Evolutionary conservation across 345 rosid species (phyloP).

Genomic region (Brassica incana): DNA sequence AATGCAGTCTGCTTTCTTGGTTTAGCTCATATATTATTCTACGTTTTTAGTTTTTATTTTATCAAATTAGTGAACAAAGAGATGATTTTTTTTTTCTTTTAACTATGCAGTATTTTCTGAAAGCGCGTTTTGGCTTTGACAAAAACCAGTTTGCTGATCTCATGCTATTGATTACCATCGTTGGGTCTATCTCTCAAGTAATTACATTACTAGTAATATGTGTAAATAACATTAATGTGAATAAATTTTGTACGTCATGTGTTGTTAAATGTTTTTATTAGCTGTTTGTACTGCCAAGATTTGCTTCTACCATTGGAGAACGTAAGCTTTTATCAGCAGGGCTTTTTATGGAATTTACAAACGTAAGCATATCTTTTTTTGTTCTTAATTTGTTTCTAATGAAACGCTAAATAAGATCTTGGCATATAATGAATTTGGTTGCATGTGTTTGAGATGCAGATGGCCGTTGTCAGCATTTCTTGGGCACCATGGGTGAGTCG

Average conservation of each 20-base stretch:
- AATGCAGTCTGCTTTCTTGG: slow-evolving; percentile 58
- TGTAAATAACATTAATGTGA: neutral
- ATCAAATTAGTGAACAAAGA: neutral
- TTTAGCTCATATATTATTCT: slow-evolving; percentile 24
- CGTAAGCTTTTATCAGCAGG: slow-evolving; percentile 71
- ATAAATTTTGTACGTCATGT: neutral
- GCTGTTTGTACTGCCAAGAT: slow-evolving; percentile 68
- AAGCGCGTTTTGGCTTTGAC: slow-evolving; percentile 87
- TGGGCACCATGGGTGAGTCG: slow-evolving; percentile 80
- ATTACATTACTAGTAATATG: neutral
- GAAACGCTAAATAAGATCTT: neutral
- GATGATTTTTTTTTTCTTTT: neutral
- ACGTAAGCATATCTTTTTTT: neutral
- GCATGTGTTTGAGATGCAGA: slow-evolving; percentile 49
- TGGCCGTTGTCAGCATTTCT: slow-evolving; percentile 61
- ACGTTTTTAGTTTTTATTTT: neutral
- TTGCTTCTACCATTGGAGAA: slow-evolving; percentile 61
- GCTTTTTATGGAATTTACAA: slow-evolving; percentile 56
- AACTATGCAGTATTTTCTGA: slow-evolving; percentile 68
- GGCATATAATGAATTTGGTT: neutral
- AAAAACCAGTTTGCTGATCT: slow-evolving; percentile 79
- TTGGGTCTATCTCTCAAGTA: slow-evolving; percentile 71
- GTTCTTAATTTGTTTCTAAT: neutral
- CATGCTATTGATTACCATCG: slow-evolving; percentile 52
- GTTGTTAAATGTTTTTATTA: slow-evolving; percentile 35